phyloP scores from a whole-genome alignment of 148 eudicot species.

The Amaranthus palmeri region DNA sequence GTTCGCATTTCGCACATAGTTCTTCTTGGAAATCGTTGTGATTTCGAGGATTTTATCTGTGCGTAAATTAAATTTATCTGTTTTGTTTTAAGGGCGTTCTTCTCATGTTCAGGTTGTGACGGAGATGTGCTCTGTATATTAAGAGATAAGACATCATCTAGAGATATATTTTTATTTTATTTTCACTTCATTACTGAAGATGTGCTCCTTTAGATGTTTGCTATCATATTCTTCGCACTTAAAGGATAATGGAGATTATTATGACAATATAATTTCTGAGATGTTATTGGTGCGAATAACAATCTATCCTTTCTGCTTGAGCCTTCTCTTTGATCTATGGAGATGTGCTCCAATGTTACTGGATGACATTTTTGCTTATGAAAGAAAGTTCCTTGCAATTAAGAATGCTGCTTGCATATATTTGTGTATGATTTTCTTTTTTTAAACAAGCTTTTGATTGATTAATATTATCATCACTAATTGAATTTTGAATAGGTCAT shows the following conservation, averaged over 20 bases:
- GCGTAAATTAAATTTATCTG: conserved; percentile 29
- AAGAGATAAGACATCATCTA: conserved; percentile 18
- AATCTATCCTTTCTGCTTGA: conserved; percentile 40
- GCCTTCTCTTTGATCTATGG: conserved; percentile 17
- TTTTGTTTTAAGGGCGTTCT: background rate
- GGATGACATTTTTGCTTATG: conserved; percentile 28
- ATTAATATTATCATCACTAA: too few species aligned
- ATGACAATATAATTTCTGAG: conserved; percentile 19
- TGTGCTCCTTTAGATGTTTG: background rate
- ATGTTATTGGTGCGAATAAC: conserved; percentile 21
- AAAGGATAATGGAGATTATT: conserved; percentile 15
- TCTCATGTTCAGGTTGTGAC: background rate
- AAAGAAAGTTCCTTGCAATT: too few species aligned
- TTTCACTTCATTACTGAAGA: background rate
- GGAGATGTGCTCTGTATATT: conserved; percentile 5
- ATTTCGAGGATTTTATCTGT: conserved; percentile 45
- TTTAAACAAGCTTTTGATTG: too few species aligned
- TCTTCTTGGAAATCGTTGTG: conserved; percentile 36
- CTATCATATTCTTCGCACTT: conserved; percentile 12
- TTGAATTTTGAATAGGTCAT: too few species aligned
- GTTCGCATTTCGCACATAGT: conserved; percentile 31
- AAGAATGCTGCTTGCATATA: too few species aligned
- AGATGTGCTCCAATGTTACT: conserved; percentile 36
- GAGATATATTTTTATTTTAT: background rate
- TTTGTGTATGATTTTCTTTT: too few species aligned